These are phyloP conservation scores for Solidago caesia DNA, from an alignment of 129 eudicot species.

Conservation along the genomic window DNA sequence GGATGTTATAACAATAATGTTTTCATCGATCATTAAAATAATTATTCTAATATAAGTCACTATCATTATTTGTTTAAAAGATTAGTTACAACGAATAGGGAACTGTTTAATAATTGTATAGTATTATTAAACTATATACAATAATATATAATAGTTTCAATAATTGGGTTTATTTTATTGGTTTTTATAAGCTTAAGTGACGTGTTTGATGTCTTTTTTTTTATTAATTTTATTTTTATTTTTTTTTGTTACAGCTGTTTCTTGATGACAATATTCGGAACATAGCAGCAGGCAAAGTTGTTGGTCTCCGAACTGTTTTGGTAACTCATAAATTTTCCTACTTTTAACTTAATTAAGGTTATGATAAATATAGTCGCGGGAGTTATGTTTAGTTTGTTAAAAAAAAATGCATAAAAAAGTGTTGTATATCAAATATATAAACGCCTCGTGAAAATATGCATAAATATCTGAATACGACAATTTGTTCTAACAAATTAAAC, in stretches of 20 bases:
- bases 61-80: no score
- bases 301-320: conserved; percentile 82
- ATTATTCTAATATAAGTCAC: no score
- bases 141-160: background rate
- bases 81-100: no score
- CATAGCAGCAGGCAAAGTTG: conserved; percentile 71
- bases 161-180: background rate
- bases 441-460: no score
- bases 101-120: no score
- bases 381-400: background rate
- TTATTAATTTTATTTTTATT: background rate
- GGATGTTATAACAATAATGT: no score
- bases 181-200: conserved; percentile 8
- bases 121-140: background rate
- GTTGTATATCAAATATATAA: no score
- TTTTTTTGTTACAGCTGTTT: conserved; percentile 57
- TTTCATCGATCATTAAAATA: no score
- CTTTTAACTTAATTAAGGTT: background rate
- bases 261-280: conserved; percentile 74
- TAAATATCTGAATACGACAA: no score
- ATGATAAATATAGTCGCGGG: background rate
- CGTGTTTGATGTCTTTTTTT: conserved; percentile 6
- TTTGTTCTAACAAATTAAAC: no score
- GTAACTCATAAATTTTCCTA: conserved; percentile 29
- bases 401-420: no score